Conservation (phyloP, 2,329 filamentous ascomycete genomes). For the Sporothrix humicola region DNA sequence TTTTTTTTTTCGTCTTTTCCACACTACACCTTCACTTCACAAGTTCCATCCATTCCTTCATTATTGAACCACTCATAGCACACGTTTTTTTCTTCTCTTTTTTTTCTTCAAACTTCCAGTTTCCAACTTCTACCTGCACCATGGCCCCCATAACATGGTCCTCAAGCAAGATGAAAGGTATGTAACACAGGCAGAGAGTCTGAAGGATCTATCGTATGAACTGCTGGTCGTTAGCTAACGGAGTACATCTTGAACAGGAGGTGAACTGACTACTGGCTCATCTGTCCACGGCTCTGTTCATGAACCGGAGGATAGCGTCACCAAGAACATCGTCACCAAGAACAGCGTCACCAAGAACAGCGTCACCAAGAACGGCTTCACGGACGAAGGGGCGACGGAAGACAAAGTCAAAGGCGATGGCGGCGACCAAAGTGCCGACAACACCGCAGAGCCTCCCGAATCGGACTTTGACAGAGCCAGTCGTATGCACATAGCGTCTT, state of each 20-base stretch:
- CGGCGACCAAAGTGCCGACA: not conserved
- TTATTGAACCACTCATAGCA: not conserved
- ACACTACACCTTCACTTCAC: too few species aligned
- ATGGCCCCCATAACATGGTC: not conserved
- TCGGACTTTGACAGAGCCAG: not conserved
- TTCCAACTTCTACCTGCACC: not conserved
- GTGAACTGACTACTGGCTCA: not conserved
- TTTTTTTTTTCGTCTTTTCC: too few species aligned
- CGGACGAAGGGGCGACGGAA: not conserved
- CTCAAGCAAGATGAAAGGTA: slow-evolving; percentile 1
- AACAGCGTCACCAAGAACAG: not conserved
- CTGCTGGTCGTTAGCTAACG: slow-evolving; percentile 5
- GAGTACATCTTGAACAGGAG: not conserved
- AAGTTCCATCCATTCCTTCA: not conserved
- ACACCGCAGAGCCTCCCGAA: not conserved
- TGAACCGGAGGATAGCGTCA: not conserved
- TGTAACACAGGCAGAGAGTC: slow-evolving; percentile 7
- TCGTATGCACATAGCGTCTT: not conserved
- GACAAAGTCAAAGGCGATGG: not conserved
- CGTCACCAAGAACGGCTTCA: not conserved
- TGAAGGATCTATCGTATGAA: not conserved
- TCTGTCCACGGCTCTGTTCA: not conserved
- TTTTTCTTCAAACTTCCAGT: not conserved
- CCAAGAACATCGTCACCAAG: not conserved
- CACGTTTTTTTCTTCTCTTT: not conserved